Evolutionary conservation across 306 rosid genomes (phyloP), one percentile per base, ranked within the genome.

Genomic region (Trifolium pratense): DNA sequence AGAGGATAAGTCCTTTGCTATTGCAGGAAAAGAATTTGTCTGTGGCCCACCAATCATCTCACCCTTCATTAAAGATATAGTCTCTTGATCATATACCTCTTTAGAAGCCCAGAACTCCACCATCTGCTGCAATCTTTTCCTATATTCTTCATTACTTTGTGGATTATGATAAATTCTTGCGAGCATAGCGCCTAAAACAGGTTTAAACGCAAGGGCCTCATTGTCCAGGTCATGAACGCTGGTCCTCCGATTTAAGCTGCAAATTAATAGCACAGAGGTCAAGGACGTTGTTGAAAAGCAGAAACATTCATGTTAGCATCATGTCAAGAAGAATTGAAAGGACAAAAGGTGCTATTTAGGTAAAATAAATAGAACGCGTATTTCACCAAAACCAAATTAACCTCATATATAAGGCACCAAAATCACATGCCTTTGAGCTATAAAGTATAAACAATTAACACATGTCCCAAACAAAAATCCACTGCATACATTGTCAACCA

Each of bases 71-170:
- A 74, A 74, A 40, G 83, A 82, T 66, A 94, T 94, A 71, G 93
- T 80, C 59, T 88, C 92, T 78, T 79, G 97, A 81, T 94, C 96
- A 42, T 74, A 94, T 53, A 94, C 86, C 60, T 80, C 91, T 66
- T 90, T 90, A 77, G 97, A 89, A 56, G 90, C 86, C 97, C 99
- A 94, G 75, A 94, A 88, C 89, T 94, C 97, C 58, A 94, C 87
- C 85, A 94, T 88, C 68, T 91, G 93, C 73, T 89, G 91, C 82
- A 94, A 79, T 82, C 91, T 86, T 80, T 87, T 79, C 83, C 85
- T 89, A 80, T 85, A 89, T 77, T 94, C 99, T 70, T 94, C 97
- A 43, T 88, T 90, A 76, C 86, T 94, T 62, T 86, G 97, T 74
- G 96, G 99, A 71, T 94, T 87, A 75, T 94, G 97, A 80, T 88